These are phyloP conservation scores for Albifimbria verrucaria DNA, from an alignment of 2,329 filamentous ascomycete genomes.

Conservation along the genomic window DNA sequence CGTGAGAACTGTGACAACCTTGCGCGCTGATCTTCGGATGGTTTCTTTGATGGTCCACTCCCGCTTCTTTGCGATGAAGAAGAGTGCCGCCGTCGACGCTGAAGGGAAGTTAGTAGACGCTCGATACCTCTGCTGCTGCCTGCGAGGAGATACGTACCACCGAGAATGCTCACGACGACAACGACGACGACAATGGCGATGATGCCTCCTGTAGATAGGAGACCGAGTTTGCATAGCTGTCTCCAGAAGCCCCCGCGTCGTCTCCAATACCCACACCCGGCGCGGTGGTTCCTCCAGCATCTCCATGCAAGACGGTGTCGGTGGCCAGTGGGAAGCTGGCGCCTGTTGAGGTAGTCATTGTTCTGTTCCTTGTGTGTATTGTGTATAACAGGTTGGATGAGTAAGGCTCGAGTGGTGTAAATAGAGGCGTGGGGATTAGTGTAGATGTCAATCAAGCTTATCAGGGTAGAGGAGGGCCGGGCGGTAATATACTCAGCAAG, in stretches of 20 bases:
- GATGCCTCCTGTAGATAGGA: slow-evolving; percentile 66
- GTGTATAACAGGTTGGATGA: slow-evolving; percentile 6
- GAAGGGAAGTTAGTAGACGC: slow-evolving; percentile 11
- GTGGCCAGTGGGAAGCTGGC: slow-evolving; percentile 41
- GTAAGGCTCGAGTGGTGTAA: no score
- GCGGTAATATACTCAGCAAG: not conserved
- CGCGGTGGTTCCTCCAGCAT: slow-evolving; percentile 29
- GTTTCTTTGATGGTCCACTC: slow-evolving; percentile 78
- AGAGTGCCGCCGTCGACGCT: slow-evolving; percentile 67
- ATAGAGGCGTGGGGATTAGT: not conserved
- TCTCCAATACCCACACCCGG: slow-evolving; percentile 40
- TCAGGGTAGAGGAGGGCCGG: not conserved
- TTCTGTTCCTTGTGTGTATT: slow-evolving; percentile 7
- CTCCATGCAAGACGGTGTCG: slow-evolving; percentile 30
- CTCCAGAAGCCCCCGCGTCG: slow-evolving; percentile 64
- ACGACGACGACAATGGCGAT: slow-evolving; percentile 74
- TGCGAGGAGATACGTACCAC: slow-evolving; percentile 50
- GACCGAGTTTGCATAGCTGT: slow-evolving; percentile 53
- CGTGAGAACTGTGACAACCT: slow-evolving; percentile 60
- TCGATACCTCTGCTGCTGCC: not conserved
- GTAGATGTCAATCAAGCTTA: not conserved
- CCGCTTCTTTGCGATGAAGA: slow-evolving; percentile 78
- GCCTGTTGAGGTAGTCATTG: slow-evolving; percentile 38
- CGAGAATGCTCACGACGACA: slow-evolving; percentile 61
- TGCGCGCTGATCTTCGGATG: slow-evolving; percentile 64